Percentiles rank a stretch among this genome's conserved stretches.
phyloP scores from a whole-genome alignment of 2,329 filamentous ascomycete species.

The Paecilomyces niveus region DNA sequence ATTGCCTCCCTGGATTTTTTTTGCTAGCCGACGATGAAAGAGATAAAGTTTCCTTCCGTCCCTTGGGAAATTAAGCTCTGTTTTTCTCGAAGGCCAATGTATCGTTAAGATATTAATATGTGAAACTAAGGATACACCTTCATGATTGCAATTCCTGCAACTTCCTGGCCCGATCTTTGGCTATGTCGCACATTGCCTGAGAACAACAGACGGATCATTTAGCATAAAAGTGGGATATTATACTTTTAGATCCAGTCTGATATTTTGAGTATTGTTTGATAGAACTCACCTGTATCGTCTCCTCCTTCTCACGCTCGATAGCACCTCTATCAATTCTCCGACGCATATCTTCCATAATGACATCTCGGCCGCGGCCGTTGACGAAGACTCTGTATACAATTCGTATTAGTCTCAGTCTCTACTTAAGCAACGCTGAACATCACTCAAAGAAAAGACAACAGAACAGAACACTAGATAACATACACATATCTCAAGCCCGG shows the following conservation, averaged over 20 bases:
- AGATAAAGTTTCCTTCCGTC: too few relatives aligned
- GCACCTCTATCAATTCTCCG: conserved; percentile 63
- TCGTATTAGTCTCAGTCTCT: neutral
- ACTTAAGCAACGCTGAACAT: too few relatives aligned
- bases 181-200: conserved; percentile 88
- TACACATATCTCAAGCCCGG: conserved; percentile 74
- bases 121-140: neutral
- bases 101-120: too few relatives aligned
- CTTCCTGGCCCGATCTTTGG: conserved; percentile 68
- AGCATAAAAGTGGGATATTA: too few relatives aligned
- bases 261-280: neutral
- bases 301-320: conserved; percentile 59
- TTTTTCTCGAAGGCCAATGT: too few relatives aligned
- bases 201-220: neutral
- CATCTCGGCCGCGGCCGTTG: conserved; percentile 65
- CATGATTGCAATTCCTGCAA: conserved; percentile 27
- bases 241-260: too few relatives aligned
- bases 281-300: conserved; percentile 62
- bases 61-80: too few relatives aligned
- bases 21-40: too few relatives aligned
- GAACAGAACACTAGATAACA: neutral
- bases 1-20: too few relatives aligned
- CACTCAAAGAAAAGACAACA: neutral
- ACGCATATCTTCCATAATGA: conserved; percentile 78
- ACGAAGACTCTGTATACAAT: conserved; percentile 62